Evolutionary conservation across 2,329 filamentous ascomycete genomes (phyloP).

Genomic region (Diaporthe ilicicola): DNA sequence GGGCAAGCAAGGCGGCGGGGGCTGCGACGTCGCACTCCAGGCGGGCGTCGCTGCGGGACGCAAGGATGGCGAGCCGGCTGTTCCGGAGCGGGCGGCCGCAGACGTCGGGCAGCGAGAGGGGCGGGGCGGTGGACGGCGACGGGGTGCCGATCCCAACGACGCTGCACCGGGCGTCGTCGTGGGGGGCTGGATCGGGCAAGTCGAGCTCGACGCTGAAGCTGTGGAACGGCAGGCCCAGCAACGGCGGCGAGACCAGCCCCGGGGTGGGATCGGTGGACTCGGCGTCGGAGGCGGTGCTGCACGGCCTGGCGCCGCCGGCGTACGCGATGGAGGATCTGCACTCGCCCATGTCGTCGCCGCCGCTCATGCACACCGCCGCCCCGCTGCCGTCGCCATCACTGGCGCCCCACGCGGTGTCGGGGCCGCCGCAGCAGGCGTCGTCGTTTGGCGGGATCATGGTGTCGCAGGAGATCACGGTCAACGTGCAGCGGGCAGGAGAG

Average conservation of each 20-base stretch:
- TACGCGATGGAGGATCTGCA: conserved; percentile 24
- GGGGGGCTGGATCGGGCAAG: conserved; percentile 39
- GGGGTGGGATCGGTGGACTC: conserved; percentile 26
- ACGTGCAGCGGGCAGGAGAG: conserved; percentile 45
- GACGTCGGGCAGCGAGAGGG: conserved; percentile 24
- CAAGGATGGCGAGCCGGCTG: conserved; percentile 14
- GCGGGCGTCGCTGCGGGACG: conserved; percentile 23
- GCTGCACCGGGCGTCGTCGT: conserved; percentile 37
- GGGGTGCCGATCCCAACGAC: conserved; percentile 42
- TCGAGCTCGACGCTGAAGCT: conserved; percentile 46
- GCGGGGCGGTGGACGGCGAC: conserved; percentile 40
- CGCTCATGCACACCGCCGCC: conserved; percentile 10
- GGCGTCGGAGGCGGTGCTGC: conserved; percentile 30
- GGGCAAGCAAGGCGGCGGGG: conserved; percentile 30
- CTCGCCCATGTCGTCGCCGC: conserved; percentile 6
- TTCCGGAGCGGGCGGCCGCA: conserved; percentile 28
- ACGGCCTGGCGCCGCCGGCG: conserved; percentile 29
- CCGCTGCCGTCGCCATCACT: neutral
- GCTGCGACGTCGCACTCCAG: conserved; percentile 25
- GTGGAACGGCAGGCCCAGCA: conserved; percentile 38
- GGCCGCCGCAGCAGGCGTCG: conserved; percentile 28
- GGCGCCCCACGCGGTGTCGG: conserved; percentile 10
- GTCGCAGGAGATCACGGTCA: conserved; percentile 68
- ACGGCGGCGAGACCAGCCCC: conserved; percentile 31
- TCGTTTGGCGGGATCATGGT: conserved; percentile 67